These are phyloP conservation scores for Penicillium hordei DNA, from an alignment of 2,329 filamentous ascomycete species.

Conservation along the genomic window DNA sequence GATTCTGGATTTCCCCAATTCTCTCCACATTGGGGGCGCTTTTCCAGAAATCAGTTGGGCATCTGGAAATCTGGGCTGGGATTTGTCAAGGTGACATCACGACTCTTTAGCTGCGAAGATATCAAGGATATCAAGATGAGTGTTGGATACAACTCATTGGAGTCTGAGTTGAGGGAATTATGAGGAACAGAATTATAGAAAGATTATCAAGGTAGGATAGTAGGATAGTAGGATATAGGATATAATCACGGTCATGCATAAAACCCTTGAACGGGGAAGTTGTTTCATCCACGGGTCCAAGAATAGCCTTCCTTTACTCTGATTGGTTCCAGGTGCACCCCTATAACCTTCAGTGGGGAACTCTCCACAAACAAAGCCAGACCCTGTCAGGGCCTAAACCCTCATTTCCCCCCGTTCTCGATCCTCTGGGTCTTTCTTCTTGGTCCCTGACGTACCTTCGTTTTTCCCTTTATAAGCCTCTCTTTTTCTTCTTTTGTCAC, in stretches of 20 bases:
- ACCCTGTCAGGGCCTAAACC: conserved; percentile 16
- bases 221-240: too few relatives aligned
- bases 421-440: conserved; percentile 7
- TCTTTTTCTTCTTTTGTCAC: conserved; percentile 2
- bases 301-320: neutral
- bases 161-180: neutral
- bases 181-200: neutral
- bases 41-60: neutral
- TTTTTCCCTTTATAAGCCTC: conserved; percentile 5
- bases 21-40: conserved; percentile 4
- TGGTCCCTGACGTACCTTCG: conserved; percentile 12
- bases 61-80: neutral
- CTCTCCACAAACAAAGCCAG: neutral
- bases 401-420: conserved; percentile 10
- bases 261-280: too few relatives aligned
- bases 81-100: conserved; percentile 6
- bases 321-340: neutral
- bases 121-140: neutral
- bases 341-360: conserved; percentile 2
- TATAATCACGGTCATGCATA: too few relatives aligned
- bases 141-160: neutral
- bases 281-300: conserved; percentile 13
- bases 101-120: neutral
- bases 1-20: neutral
- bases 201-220: too few relatives aligned